These are phyloP conservation scores for Gelatoporia subvermispora DNA, from an alignment of 768 basidiomycete species.

Conservation along the genomic window DNA sequence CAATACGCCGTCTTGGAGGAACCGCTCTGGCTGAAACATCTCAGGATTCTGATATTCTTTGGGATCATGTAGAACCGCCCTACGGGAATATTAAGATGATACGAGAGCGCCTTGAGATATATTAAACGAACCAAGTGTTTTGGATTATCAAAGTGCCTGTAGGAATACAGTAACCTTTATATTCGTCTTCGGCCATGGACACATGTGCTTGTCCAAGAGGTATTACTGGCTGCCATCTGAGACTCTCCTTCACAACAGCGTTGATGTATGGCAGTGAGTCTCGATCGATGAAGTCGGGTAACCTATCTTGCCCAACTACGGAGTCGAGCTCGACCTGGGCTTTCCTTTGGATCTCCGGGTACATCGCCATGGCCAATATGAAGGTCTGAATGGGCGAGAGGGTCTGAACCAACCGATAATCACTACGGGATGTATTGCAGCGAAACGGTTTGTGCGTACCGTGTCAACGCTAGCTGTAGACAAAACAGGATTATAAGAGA, in stretches of 20 bases:
- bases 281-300: slow-evolving; percentile 6
- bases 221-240: slow-evolving; percentile 4
- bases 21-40: slow-evolving; percentile 21
- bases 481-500: too few species aligned
- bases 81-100: background rate
- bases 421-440: background rate
- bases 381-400: background rate
- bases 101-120: background rate
- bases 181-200: slow-evolving; percentile 13
- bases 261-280: slow-evolving; percentile 6
- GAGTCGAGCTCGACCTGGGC: slow-evolving; percentile 9
- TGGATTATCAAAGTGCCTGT: slow-evolving; percentile 15
- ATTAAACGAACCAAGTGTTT: slow-evolving; percentile 6
- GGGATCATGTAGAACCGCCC: slow-evolving; percentile 46
- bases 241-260: slow-evolving; percentile 4
- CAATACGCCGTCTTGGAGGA: slow-evolving; percentile 15
- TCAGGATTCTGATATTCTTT: slow-evolving; percentile 26
- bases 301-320: slow-evolving; percentile 3
- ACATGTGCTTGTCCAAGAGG: slow-evolving; percentile 16
- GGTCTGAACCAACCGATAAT: too few species aligned
- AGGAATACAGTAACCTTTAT: slow-evolving; percentile 12
- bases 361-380: background rate
- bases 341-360: slow-evolving; percentile 4
- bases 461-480: slow-evolving; percentile 13
- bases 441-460: background rate